phyloP scores from a whole-genome alignment of 139 green algal species.

The Coelastrella sp. region DNA sequence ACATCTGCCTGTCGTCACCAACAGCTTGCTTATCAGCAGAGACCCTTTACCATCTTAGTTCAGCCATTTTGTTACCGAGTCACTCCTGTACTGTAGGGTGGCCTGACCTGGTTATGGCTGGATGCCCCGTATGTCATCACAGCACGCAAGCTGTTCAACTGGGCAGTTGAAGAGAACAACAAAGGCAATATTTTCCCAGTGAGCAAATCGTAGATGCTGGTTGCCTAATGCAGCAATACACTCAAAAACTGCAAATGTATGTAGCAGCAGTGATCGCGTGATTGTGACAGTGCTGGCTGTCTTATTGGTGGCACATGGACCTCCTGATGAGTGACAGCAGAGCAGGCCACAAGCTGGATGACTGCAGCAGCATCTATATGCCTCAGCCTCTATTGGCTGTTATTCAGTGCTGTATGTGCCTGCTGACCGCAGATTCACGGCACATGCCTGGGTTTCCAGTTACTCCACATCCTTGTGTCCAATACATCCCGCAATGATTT shows the following conservation, averaged over 20 bases:
- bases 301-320: too few species aligned
- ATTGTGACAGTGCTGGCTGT: too few species aligned
- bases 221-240: not conserved
- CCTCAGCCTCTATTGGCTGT: not conserved
- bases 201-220: not conserved
- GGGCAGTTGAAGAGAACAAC: conserved; percentile 81
- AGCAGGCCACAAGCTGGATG: too few species aligned
- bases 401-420: not conserved
- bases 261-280: not conserved
- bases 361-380: too few species aligned
- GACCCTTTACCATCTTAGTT: too few species aligned
- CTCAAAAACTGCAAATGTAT: not conserved
- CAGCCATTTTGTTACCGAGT: too few species aligned
- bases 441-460: conserved; percentile 88
- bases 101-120: conserved; percentile 84
- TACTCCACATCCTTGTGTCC: conserved; percentile 86
- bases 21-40: too few species aligned
- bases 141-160: conserved; percentile 85
- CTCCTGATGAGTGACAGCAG: too few species aligned
- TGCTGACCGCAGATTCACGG: conserved; percentile 62
- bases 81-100: conserved; percentile 14
- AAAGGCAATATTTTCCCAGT: conserved; percentile 80
- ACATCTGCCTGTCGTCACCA: too few species aligned
- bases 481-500: conserved; percentile 82
- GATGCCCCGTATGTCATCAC: conserved; percentile 85